Evolutionary conservation across 2,329 filamentous ascomycete species (phyloP), one percentile per base, ranked within the genome.

Genomic region (Waltergamsia citrina): DNA sequence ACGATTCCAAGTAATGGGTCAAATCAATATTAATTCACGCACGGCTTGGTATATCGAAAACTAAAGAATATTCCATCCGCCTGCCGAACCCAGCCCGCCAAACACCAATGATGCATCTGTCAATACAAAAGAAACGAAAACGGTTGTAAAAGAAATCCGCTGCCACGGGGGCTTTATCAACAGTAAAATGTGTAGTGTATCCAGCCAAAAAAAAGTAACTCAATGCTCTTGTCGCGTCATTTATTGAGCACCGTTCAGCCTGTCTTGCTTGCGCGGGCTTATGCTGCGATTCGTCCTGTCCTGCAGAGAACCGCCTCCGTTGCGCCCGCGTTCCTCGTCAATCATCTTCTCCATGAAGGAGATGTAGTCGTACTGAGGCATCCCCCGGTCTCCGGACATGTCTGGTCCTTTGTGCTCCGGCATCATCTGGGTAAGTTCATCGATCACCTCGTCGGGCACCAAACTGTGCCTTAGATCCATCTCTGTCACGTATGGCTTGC

Each of bases 401-500:
- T 95, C 88, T 3, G 87, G 86, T 0, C 90, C 92, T 33, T 69
- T 74, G 55, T 95, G 88, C 34, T 65, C 53, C 1, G 92, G 92
- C 72, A 98, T 94, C 33, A 85, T 85, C 49, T 84, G 74, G 34
- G 92, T 70, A 31, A 98, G 70, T 57, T 94, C 85, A 41, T 95
- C 88, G 51, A 98, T 95, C 43, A 98, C 83, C 52, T 96, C 90
- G 52, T 98, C 92, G 0, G 92, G 92, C 24, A 98, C 93, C 25
- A 98, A 74, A 27, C 83, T 92, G 59, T 98, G 92, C 39, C 90
- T 77, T 38, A 98, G 73, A 56, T 98, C 92, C 66, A 98, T 83
- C 62, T 98, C 92, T 5, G 92, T 98, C 26, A 98, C 92, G 56
- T 98, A 98, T 9, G 90, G 88, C 69, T 98, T 98, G 44, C 92